Evolutionary conservation across 148 eudicot species (phyloP), one percentile per base, ranked within the genome.

Genomic region (Cornus florida): DNA sequence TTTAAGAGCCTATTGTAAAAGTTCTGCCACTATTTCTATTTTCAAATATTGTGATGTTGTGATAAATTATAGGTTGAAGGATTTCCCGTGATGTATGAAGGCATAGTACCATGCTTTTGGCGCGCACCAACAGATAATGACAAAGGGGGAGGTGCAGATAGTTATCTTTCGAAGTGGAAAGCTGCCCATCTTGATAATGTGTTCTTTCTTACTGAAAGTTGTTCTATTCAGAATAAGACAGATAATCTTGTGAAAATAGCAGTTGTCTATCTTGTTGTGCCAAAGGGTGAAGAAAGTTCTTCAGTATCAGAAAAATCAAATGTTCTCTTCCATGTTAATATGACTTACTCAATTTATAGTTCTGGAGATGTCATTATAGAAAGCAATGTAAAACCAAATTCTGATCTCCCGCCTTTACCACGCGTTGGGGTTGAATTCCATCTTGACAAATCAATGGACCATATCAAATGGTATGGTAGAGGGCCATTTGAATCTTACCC

Each of bases 401-500:
- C 92, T 67, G 87, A 91, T 73, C 89, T 93, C 83, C 99, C 97
- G 0, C 90, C 99, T 80, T 84, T 95, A 79, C 99, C 99, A 50
- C 94, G 99, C 57, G 82, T 95, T 35, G 99, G 99, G 60, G 75
- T 95, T 33, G 97, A 93, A 88, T 93, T 95, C 62, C 97, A 89
- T 80, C 69, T 93, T 74, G 90, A 90, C 75, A 93, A 89, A 80
- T 81, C 91, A 67, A 72, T 93, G 85, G 91, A 93, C 78, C 84
- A 48, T 78, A 83, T 95, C 14, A 86, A 89, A 72, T 96, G 99
- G 99, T 96, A 89, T 31, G 99, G 99, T 6, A 92, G 86, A 74
- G 99, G 97, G 41, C 97, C 99, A 48, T 95, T 93, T 75, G 99
- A 95, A 83, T 95, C 98, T 75, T 95, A 95, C 76, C 98, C 99